phyloP scores from a whole-genome alignment of 345 rosid genomes.

The Aegle marmelos region DNA sequence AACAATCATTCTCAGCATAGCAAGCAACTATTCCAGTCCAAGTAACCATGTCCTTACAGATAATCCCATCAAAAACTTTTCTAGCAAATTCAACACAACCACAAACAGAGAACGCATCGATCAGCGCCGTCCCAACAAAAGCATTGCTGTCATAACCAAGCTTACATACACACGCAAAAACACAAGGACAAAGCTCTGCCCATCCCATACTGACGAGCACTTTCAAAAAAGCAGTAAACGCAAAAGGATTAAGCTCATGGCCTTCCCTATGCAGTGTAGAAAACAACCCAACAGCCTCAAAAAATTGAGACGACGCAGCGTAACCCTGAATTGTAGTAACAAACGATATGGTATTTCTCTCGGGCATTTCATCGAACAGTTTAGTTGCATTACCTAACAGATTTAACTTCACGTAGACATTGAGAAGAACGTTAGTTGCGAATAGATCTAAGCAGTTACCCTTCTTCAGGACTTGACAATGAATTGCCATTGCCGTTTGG shows the following conservation, averaged over 20 bases:
- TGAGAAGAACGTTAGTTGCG: slow-evolving; percentile 55
- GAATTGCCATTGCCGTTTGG: slow-evolving; percentile 40
- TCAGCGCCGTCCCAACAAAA: slow-evolving; percentile 75
- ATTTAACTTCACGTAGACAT: slow-evolving; percentile 44
- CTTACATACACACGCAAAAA: slow-evolving; percentile 69
- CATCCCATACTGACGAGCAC: slow-evolving; percentile 47
- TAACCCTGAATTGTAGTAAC: slow-evolving; percentile 62
- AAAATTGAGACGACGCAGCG: slow-evolving; percentile 24
- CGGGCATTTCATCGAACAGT: slow-evolving; percentile 74
- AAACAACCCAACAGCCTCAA: slow-evolving; percentile 47
- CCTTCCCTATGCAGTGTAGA: slow-evolving; percentile 61
- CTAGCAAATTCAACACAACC: slow-evolving; percentile 49
- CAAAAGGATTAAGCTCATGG: slow-evolving; percentile 75
- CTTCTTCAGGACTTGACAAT: slow-evolving; percentile 51
- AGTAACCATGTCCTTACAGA: slow-evolving; percentile 65
- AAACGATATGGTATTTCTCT: slow-evolving; percentile 55
- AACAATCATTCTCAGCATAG: slow-evolving; percentile 62
- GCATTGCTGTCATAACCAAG: slow-evolving; percentile 64
- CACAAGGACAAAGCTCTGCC: slow-evolving; percentile 40
- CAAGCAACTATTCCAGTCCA: slow-evolving; percentile 83
- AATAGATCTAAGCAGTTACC: slow-evolving; percentile 76
- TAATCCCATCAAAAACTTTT: slow-evolving; percentile 61
- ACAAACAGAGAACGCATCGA: slow-evolving; percentile 64
- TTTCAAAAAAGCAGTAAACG: slow-evolving; percentile 65
- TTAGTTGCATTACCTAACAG: slow-evolving; percentile 36